Evolutionary conservation across 140 eudicot genomes (phyloP), one percentile per base, ranked within the genome.

Genomic region (Erigeron philadelphicus): DNA sequence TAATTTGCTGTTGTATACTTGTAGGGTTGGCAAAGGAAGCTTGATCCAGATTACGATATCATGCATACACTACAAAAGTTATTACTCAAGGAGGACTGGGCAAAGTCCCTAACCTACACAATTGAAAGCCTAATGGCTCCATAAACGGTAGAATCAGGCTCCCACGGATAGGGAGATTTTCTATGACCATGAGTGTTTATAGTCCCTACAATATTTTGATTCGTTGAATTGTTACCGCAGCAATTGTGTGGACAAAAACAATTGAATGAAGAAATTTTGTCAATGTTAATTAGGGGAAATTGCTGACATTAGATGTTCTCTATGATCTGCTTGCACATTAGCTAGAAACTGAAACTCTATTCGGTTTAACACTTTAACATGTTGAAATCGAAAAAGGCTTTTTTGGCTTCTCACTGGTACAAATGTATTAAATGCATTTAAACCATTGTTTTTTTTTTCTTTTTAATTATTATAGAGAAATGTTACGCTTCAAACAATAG

Each of bases 21-120:
- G 69, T 54, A 89, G 97, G 99, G 97, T 60, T 94, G 99, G 99
- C 99, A 94, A 72, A 69, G 99, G 84, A 94, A 94, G 87, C 90
- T 94, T 19, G 97, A 94, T 79, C 99, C 99, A 15, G 95, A 85
- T 67, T 89, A 94, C 46, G 95, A 94, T 42, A 85, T 94, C 31
- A 94, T 94, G 99, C 84, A 77, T 58, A 94, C 99, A 1, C 77
- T 94, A 23, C 95, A 83, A 76, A 83, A 94, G 1, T 73, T 94
- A 79, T 80, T 94, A 21, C 80, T 94, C 11, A 94, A 87, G 79
- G 87, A 82, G 13, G 95, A 94, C 53, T 89, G 99, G 99, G 97
- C 97, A 19, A 77, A 83, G 67, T 85, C 95, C 10, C 83, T 94
- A 48, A 74, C 91, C 35, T 94, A 94, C 80, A 94, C 99, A 13